These are phyloP conservation scores for Protomyces inundatus DNA, from an alignment of 1,139 yeast species.

Conservation along the genomic window DNA sequence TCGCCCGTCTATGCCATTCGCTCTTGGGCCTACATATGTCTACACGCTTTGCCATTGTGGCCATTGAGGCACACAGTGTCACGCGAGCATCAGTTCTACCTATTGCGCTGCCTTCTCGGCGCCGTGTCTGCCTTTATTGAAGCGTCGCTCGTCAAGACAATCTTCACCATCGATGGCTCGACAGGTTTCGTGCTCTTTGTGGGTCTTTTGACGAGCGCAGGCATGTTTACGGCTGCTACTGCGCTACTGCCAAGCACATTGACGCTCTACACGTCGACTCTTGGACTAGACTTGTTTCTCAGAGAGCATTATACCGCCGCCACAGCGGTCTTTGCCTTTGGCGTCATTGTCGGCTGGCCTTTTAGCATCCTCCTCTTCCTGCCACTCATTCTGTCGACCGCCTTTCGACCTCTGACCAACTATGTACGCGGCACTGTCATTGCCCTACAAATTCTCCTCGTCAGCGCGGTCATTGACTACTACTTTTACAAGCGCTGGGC, in stretches of 20 bases:
- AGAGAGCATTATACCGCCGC: conserved; percentile 37
- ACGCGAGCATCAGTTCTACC: conserved; percentile 9
- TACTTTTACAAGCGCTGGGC: conserved; percentile 57
- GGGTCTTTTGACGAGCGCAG: conserved; percentile 50
- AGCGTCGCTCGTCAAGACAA: conserved; percentile 46
- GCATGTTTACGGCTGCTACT: conserved; percentile 80
- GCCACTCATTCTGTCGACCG: conserved; percentile 8
- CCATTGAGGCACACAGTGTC: conserved; percentile 1
- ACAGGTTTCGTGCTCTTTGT: conserved; percentile 59
- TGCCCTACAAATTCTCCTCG: conserved; percentile 31
- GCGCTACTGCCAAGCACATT: conserved; percentile 81
- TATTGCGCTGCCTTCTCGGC: conserved; percentile 51
- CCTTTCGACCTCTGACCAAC: conserved; percentile 34
- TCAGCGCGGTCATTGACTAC: conserved; percentile 53
- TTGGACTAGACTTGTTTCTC: conserved; percentile 50
- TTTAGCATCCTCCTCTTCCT: conserved; percentile 68
- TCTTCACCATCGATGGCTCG: conserved; percentile 41
- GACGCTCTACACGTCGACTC: conserved; percentile 63
- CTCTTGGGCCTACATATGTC: conserved; percentile 62
- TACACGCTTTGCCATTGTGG: conserved; percentile 37
- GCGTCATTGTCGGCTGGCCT: conserved; percentile 90
- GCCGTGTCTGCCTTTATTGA: conserved; percentile 54
- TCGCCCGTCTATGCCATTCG: conserved; percentile 86
- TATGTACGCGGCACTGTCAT: conserved; percentile 21
- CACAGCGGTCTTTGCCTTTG: conserved; percentile 49